Percentiles rank a stretch among this genome's conserved stretches.
Conservation (phyloP, 768 basidiomycete species). For the Paxillus ammoniavirescens region DNA sequence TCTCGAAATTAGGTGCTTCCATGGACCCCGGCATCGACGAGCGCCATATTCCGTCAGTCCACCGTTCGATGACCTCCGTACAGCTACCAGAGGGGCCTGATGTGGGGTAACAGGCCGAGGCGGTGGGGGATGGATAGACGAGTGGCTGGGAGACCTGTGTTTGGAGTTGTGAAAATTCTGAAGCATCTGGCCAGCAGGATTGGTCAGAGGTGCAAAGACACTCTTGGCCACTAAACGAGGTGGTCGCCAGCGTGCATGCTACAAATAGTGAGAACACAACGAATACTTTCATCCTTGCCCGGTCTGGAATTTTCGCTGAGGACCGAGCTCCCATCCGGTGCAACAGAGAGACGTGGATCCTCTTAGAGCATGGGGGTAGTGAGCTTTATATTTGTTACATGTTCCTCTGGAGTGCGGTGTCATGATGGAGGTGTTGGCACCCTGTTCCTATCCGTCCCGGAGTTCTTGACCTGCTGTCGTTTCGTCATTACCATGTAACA, state of each 20-base stretch:
- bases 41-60: slow-evolving; percentile 38
- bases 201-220: slow-evolving; percentile 39
- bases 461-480: no score
- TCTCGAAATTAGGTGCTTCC: slow-evolving; percentile 34
- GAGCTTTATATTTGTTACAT: no score
- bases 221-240: neutral
- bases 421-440: no score
- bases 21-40: slow-evolving; percentile 40
- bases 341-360: no score
- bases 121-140: slow-evolving; percentile 39
- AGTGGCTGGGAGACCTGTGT: slow-evolving; percentile 43
- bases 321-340: no score
- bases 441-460: no score
- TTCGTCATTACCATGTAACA: no score
- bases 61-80: slow-evolving; percentile 26
- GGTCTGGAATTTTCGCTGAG: no score
- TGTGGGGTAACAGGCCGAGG: slow-evolving; percentile 40
- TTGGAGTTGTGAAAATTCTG: slow-evolving; percentile 33
- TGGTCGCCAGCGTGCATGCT: neutral
- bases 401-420: no score
- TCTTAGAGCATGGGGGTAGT: no score
- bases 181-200: slow-evolving; percentile 41
- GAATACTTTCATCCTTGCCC: neutral
- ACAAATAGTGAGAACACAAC: neutral
- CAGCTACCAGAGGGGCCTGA: slow-evolving; percentile 39